Base-by-base conservation (phyloP, 306 rosid species). In the Erythrophleum fordii region DNA sequence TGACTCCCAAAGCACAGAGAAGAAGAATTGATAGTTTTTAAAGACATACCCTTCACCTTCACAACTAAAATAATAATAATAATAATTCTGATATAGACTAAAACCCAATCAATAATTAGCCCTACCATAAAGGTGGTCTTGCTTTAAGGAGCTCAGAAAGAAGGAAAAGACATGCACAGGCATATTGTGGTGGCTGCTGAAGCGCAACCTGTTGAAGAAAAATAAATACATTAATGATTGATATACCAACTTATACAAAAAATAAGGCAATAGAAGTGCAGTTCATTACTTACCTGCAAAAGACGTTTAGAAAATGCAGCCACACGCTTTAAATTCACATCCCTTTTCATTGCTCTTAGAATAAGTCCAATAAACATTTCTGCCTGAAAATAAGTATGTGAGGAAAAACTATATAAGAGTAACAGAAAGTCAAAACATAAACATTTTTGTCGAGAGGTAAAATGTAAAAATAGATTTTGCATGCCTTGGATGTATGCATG, bases 301-400 rank as follows among this genome's bases (percentile, higher is more conserved):
- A 92, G 77, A 76, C 98, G 98, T 84, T 93, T 95, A 12, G 98
- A 93, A 81, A 89, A 93, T 31, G 98, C 96, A 77, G 97, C 89
- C 31, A 88, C 92, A 17, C 98, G 99, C 90, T 90, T 95, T 84
- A 95, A 79, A 72, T 90, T 93, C 59, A 93, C 88, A 87, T 95
- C 99, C 79, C 84, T 86, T 82, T 93, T 95, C 99, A 95, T 93
- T 67, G 99, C 96, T 80, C 96, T 86, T 25, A 93, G 85, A 73
- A 95, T 84, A 77, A 95, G 99, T 64, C 93, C 99, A 70, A 95
- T 84, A 60, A 95, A 95, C 97, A 93, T 93, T 83, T 95, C 99
- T 39, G 91, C 92, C 99, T 95, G 91, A 46, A 82, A 76, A 77
- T 34, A 64, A 52, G 68, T 20, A 1, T 79, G 53, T 78, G 31